Evolutionary conservation across 1,284 basidiomycete species (phyloP).

Genomic region (Rhizopogon parksii): DNA sequence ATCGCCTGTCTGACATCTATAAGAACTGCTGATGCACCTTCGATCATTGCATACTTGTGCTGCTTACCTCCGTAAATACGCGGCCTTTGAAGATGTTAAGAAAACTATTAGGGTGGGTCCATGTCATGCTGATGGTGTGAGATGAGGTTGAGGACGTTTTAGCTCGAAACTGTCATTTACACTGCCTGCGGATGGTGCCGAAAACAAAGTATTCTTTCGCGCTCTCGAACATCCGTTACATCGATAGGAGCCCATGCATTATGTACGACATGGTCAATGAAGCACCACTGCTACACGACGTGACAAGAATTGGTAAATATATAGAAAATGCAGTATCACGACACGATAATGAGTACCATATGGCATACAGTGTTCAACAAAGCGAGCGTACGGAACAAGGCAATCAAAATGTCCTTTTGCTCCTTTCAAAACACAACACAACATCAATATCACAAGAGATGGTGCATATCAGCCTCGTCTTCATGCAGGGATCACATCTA

Average conservation of each 20-base stretch:
- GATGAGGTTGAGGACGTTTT: background rate
- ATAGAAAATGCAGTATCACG: too few relatives aligned
- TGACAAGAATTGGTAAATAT: too few relatives aligned
- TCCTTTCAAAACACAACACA: background rate
- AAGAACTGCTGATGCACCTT: conserved; percentile 57
- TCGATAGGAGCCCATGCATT: conserved; percentile 39
- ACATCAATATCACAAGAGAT: background rate
- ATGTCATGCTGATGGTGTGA: background rate
- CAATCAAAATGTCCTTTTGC: too few relatives aligned
- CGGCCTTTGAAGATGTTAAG: conserved; percentile 41
- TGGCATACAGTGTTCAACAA: too few relatives aligned
- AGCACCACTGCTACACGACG: background rate
- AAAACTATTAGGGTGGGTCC: conserved; percentile 43
- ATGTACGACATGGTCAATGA: conserved; percentile 54
- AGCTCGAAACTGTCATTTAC: conserved; percentile 66
- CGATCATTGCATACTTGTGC: conserved; percentile 56
- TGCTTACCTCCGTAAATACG: conserved; percentile 66
- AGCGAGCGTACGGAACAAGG: too few relatives aligned
- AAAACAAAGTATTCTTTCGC: conserved; percentile 42
- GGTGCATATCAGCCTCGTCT: background rate
- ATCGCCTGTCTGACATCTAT: background rate
- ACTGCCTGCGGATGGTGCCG: conserved; percentile 59
- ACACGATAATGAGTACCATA: too few relatives aligned
- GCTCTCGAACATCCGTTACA: conserved; percentile 20
- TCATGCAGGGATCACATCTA: background rate